phyloP scores from a whole-genome alignment of 768 basidiomycete species.

The Sporobolomyces phaffii region DNA sequence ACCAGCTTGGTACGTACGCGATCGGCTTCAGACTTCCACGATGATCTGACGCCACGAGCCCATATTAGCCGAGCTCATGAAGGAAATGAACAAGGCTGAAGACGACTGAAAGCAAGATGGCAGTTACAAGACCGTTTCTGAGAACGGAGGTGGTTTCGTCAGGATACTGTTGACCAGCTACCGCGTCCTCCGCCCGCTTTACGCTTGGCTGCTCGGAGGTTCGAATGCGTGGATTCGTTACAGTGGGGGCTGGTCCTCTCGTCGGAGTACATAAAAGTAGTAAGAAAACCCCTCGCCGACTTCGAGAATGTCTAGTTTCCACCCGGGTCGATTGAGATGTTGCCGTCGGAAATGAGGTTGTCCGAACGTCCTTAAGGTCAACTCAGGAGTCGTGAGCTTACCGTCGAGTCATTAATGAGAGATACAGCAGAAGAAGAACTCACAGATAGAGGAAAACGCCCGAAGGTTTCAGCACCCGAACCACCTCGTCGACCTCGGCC shows the following conservation, averaged over 20 bases:
- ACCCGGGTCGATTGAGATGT: conserved; percentile 57
- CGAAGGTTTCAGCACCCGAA: conserved; percentile 58
- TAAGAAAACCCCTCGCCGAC: conserved; percentile 55
- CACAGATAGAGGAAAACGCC: conserved; percentile 65
- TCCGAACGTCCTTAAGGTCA: conserved; percentile 50
- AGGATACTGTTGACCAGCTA: too few species aligned
- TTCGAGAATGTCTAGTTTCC: conserved; percentile 61
- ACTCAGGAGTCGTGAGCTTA: background rate
- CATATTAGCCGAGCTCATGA: background rate
- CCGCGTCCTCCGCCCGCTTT: too few species aligned
- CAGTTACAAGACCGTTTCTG: too few species aligned
- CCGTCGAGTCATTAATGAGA: background rate
- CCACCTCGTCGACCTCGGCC: conserved; percentile 67
- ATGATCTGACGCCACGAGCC: background rate
- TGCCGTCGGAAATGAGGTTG: conserved; percentile 79
- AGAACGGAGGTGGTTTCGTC: too few species aligned
- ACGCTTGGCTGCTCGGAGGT: too few species aligned
- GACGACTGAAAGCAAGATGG: too few species aligned
- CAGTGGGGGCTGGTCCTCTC: background rate
- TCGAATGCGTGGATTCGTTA: too few species aligned
- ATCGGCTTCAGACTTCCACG: background rate
- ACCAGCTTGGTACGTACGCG: background rate
- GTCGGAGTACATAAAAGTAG: conserved; percentile 13
- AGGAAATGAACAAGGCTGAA: background rate
- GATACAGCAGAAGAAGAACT: background rate